Base-by-base conservation (phyloP, 176 grass and related monocot genomes). In the Cenchrus americanus region DNA sequence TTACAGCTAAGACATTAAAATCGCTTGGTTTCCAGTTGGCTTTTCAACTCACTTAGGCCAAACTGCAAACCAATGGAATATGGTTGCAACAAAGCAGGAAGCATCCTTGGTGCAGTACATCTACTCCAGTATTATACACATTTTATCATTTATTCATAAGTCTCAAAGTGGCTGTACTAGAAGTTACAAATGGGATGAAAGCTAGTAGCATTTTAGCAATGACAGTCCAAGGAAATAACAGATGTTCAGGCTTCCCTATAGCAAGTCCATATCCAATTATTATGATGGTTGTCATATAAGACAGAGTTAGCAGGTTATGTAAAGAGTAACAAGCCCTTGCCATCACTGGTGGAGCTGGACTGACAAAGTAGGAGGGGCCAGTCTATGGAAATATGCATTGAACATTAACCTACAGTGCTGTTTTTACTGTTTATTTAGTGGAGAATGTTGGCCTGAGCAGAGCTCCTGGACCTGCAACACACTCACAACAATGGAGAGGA, bases 1-100 rank as follows among this genome's bases (percentile, higher is more conserved):
- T 84, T 80, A 21, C 66, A 70, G 75, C 49, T 67, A 61, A 49
- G 26, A 82, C 46, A 65, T 21, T 68, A 4, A 51, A 85, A 77
- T 82, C 65, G 48, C 51, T 82, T 57, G 13, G 73, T 83, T 70
- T 41, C 49, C 22, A 41, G 52, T 23, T 69, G 8, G 22, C 7
- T 86, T 54, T 51, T 27, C 21, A 14, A 86, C 67, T 67, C 5
- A 62, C 64, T 55, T 57, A 63, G 6, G 62, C 24, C 41, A 18
- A 80, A 74, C 10, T 74, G 18, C 46, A 72, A 78, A 15, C 18
- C 32, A 21, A 22, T 57, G 60, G 40, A 50, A 59, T 66, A 80
- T 43, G 41, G 69, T 60, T 58, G 75, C 70, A 21, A 48, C 14
- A 50, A 60, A 42, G 46, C 34, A 47, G 26, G 18, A 80, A 67